Base-by-base conservation (phyloP, 805 yeast species). In the Myxozyma nipponensis region DNA sequence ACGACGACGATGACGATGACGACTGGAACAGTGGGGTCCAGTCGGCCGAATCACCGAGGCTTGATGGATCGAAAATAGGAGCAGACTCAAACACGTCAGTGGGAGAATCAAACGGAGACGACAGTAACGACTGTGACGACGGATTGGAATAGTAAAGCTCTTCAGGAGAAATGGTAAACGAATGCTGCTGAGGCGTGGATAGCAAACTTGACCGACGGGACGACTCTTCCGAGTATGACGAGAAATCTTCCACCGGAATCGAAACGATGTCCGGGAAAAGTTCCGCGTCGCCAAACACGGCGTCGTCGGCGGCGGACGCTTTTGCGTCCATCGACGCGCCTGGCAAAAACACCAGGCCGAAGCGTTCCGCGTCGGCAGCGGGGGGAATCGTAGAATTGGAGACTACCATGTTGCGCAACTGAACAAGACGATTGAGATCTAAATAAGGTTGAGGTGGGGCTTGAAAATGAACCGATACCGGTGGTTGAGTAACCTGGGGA, bases 1-100 rank as follows among this genome's bases (percentile, higher is more conserved):
- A 24, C 3, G 40, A 23, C 15, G 36, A 22, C 19, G 38, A 18
- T 1, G 41, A 3, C 18, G 44, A 24, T 3, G 44, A 44, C 25
- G 57, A 66, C 26, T 62, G 61, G 54, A 70, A 69, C 22, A 70
- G 56, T 13, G 72, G 65, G 17, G 66, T 56, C 70, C 70, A 66
- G 37, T 56, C 50, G 41, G 54, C 52, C 25, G 63, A 46, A 39
- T 62, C 61, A 19, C 58, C 62, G 4, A 61, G 24, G 9, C 64
- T 69, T 30, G 54, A 57, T 18, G 60, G 60, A 36, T 57, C 66
- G 37, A 67, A 63, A 44, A 67, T 48, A 18, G 70, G 70, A 22
- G 70, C 59, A 40, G 59, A 55, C 26, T 58, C 68, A 38, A 58
- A 53, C n/a, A 49, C 21, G 21, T 48, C 55, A 17, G 34, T 41